Percentiles rank a stretch among this genome's conserved stretches.
These are phyloP conservation scores for Termitomyces titanicus DNA, from an alignment of 768 basidiomycete species.

Conservation along the genomic window DNA sequence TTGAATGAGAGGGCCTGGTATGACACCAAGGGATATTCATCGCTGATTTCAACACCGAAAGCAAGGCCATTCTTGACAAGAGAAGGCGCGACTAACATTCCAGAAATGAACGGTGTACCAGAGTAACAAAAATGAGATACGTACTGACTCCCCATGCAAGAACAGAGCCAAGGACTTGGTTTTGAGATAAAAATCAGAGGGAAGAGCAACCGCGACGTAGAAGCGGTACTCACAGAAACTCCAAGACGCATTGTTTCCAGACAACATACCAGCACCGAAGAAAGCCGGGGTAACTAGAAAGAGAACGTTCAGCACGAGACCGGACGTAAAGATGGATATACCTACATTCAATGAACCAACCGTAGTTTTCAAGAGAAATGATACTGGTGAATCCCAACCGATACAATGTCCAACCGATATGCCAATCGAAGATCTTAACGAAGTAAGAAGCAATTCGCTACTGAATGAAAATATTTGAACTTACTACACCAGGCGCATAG, in stretches of 20 bases:
- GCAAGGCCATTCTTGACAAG: slow-evolving; percentile 51
- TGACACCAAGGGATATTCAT: slow-evolving; percentile 40
- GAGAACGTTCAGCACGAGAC: not conserved
- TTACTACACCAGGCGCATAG: slow-evolving; percentile 56
- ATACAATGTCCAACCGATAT: slow-evolving; percentile 58
- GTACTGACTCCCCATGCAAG: slow-evolving; percentile 60
- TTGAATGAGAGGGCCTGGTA: slow-evolving; percentile 43
- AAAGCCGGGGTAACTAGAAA: slow-evolving; percentile 48
- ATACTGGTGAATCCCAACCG: slow-evolving; percentile 57
- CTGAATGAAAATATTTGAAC: slow-evolving; percentile 11
- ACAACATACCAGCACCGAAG: slow-evolving; percentile 57
- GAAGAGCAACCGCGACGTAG: not conserved
- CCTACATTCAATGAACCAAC: slow-evolving; percentile 51
- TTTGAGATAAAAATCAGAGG: not conserved
- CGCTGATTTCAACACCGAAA: slow-evolving; percentile 33
- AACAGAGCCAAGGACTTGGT: slow-evolving; percentile 44
- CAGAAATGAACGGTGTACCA: not conserved
- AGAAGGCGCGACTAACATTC: slow-evolving; percentile 41
- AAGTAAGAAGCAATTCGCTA: not conserved
- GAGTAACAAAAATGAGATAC: slow-evolving; percentile 10
- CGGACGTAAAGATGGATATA: not conserved
- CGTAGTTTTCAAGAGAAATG: slow-evolving; percentile 55
- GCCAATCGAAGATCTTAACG: slow-evolving; percentile 54
- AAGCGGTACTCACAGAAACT: slow-evolving; percentile 40
- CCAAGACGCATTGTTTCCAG: slow-evolving; percentile 53